Conservation (phyloP, 2,329 filamentous ascomycete genomes). For the Venturia nashicola region DNA sequence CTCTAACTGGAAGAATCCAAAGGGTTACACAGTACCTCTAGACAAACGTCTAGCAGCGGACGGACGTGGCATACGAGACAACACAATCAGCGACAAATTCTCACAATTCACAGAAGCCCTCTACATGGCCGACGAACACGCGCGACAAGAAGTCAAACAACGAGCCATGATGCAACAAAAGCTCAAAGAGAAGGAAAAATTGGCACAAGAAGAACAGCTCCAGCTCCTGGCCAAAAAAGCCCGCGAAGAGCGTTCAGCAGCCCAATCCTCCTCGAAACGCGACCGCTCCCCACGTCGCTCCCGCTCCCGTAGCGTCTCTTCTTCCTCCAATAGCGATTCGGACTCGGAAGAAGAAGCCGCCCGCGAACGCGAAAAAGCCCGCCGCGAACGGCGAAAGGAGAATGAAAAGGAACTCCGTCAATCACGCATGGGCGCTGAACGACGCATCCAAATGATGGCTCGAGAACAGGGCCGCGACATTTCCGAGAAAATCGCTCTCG, state of each 20-base stretch:
- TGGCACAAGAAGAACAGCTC: constrained; percentile 84
- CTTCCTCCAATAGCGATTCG: constrained; percentile 19
- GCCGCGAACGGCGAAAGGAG: constrained; percentile 67
- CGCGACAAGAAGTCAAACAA: constrained; percentile 88
- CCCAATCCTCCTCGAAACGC: constrained; percentile 12
- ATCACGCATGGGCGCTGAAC: constrained; percentile 89
- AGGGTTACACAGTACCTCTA: constrained; percentile 90
- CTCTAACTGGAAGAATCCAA: constrained; percentile 98
- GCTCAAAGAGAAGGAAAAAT: constrained; percentile 90
- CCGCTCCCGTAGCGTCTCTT: constrained; percentile 28
- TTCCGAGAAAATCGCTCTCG: constrained; percentile 89
- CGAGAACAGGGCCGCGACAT: constrained; percentile 95
- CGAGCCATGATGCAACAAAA: constrained; percentile 91
- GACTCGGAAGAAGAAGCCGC: constrained; percentile 49
- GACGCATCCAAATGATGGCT: constrained; percentile 82
- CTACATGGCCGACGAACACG: constrained; percentile 88
- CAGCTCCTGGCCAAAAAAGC: constrained; percentile 83
- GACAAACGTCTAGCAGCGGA: constrained; percentile 94
- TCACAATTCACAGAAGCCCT: constrained; percentile 90
- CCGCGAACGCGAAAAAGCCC: constrained; percentile 62
- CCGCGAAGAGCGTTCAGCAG: constrained; percentile 60
- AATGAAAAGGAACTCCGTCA: constrained; percentile 84
- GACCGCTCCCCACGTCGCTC: constrained; percentile 13
- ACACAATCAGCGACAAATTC: constrained; percentile 97
- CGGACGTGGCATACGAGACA: constrained; percentile 80